Evolutionary conservation across 257 asterid genomes (phyloP).

Genomic region (Nicotiana tomentosiformis): DNA sequence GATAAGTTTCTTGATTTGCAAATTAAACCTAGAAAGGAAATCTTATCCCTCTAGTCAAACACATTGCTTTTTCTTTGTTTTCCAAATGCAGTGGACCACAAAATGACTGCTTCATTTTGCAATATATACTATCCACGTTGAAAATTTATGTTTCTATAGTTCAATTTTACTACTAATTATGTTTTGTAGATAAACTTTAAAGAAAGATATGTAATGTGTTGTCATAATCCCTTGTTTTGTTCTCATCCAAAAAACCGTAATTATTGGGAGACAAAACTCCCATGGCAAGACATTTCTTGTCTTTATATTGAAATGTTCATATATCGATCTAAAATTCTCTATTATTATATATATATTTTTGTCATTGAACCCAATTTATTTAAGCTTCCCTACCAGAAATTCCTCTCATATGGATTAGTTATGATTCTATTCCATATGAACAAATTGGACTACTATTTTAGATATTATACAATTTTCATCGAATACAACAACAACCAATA

Average conservation of each 20-base stretch:
- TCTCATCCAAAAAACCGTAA: not conserved
- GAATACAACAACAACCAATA: not conserved
- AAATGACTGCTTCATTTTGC: not conserved
- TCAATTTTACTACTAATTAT: not conserved
- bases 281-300: not conserved
- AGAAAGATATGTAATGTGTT: not conserved
- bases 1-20: not conserved
- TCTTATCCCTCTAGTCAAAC: not conserved
- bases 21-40: not conserved
- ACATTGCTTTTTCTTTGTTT: not conserved
- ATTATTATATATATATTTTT: too few relatives aligned
- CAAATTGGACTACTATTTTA: not conserved
- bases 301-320: not conserved
- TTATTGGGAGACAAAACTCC: not conserved
- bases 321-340: not conserved
- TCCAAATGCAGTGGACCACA: not conserved
- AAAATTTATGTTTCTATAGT: not conserved
- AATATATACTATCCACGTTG: not conserved
- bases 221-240: not conserved
- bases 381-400: not conserved
- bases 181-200: not conserved
- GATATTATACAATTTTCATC: not conserved
- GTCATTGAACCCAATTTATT: not conserved
- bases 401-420: not conserved
- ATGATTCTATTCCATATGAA: not conserved